Conservation (phyloP, 192 early-diverging fungal genomes). For the Entophlyctis luteolus region DNA sequence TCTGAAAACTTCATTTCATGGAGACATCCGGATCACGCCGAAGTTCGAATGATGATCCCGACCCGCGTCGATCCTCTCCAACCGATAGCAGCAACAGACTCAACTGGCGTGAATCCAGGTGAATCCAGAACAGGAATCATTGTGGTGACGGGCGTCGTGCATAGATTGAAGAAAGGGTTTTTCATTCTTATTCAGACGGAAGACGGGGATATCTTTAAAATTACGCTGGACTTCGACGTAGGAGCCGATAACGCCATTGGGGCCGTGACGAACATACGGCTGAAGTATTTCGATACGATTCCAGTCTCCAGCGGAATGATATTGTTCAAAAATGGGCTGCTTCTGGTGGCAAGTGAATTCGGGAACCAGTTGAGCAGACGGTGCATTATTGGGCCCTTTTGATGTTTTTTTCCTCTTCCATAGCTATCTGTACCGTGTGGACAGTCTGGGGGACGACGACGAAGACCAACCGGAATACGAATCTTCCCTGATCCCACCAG, state of each 20-base stretch:
- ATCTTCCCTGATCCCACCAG: constrained; percentile 62
- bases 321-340: constrained; percentile 87
- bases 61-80: constrained; percentile 68
- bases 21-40: constrained; percentile 65
- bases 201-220: constrained; percentile 89
- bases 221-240: constrained; percentile 76
- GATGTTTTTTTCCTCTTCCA: neutral
- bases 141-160: constrained; percentile 80
- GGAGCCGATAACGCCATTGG: constrained; percentile 51
- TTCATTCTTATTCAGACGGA: constrained; percentile 91
- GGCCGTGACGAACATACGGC: constrained; percentile 59
- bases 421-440: constrained; percentile 87
- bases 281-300: constrained; percentile 95
- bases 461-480: constrained; percentile 76
- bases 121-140: constrained; percentile 59
- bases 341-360: constrained; percentile 88
- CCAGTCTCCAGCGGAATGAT: constrained; percentile 73
- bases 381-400: neutral
- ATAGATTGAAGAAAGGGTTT: constrained; percentile 85
- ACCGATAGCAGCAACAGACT: constrained; percentile 29
- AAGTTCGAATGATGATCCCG: constrained; percentile 74
- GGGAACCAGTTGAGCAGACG: constrained; percentile 72
- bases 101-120: constrained; percentile 38
- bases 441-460: constrained; percentile 86
- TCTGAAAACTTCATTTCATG: constrained; percentile 85